Conservation (phyloP, 2,329 filamentous ascomycete species). For the Madurella mycetomatis region DNA sequence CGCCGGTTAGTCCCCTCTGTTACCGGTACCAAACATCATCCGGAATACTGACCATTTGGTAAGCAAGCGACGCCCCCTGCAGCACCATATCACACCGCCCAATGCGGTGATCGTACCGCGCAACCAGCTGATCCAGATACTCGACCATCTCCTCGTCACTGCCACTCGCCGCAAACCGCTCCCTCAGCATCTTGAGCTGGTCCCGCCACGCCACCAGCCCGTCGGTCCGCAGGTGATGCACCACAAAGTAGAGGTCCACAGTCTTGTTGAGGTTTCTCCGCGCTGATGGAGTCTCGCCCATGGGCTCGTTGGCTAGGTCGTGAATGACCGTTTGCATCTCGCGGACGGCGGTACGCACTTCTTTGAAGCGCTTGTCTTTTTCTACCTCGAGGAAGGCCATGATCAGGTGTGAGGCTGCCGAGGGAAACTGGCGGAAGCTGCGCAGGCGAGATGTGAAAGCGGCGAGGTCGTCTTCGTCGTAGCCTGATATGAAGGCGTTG, state of each 20-base stretch:
- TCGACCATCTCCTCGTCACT: background rate
- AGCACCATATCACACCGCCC: slow-evolving; percentile 10
- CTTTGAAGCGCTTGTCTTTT: background rate
- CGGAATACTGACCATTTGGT: slow-evolving; percentile 12
- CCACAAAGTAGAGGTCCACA: slow-evolving; percentile 4
- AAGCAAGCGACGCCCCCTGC: slow-evolving; percentile 11
- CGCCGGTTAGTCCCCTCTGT: background rate
- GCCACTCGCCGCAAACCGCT: background rate
- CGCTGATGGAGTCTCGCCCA: background rate
- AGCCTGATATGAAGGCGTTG: slow-evolving; percentile 3
- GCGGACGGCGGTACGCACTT: background rate
- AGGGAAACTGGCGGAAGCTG: background rate
- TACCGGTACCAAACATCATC: background rate
- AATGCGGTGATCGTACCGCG: slow-evolving; percentile 10
- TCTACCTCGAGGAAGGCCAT: background rate
- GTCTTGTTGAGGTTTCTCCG: slow-evolving; percentile 1
- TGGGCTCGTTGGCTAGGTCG: background rate
- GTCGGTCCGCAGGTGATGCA: slow-evolving; percentile 9
- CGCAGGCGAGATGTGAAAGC: background rate
- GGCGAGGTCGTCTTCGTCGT: background rate
- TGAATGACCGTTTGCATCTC: slow-evolving; percentile 1
- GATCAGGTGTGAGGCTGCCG: background rate
- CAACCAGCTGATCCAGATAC: slow-evolving; percentile 7
- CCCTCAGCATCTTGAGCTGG: slow-evolving; percentile 6
- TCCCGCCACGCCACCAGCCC: slow-evolving; percentile 9